Evolutionary conservation across 2,329 filamentous ascomycete genomes (phyloP).

Genomic region (Berkeleyomyces rouxiae): DNA sequence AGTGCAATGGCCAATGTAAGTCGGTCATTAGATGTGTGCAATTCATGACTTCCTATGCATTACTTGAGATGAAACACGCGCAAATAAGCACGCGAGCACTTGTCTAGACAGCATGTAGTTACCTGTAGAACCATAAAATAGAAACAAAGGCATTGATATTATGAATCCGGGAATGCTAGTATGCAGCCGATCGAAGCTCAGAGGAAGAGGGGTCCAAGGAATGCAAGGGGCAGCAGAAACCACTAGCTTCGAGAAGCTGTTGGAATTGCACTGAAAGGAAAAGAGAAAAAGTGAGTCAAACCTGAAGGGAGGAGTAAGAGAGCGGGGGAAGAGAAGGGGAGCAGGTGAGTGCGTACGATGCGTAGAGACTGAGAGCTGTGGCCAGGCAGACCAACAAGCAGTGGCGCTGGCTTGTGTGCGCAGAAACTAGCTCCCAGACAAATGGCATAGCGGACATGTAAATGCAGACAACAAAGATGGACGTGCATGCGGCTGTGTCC

Average conservation of each 20-base stretch:
- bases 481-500: not conserved
- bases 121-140: not conserved
- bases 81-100: not conserved
- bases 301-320: not conserved
- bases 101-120: not conserved
- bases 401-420: not conserved
- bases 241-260: not conserved
- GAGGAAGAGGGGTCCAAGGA: not conserved
- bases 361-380: not conserved
- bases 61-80: not conserved
- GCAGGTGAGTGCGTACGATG: not conserved
- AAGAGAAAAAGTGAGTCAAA: not conserved
- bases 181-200: not conserved
- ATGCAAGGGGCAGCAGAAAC: not conserved
- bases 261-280: not conserved
- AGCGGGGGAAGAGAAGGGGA: not conserved
- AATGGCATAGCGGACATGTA: too few species aligned
- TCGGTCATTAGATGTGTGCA: not conserved
- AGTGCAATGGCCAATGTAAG: not conserved
- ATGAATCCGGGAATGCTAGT: not conserved
- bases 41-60: not conserved
- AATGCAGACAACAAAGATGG: not conserved
- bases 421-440: too few species aligned
- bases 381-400: not conserved
- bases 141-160: not conserved